Evolutionary conservation across 1,284 basidiomycete species (phyloP).

Genomic region (Ustilago shanxiensis): DNA sequence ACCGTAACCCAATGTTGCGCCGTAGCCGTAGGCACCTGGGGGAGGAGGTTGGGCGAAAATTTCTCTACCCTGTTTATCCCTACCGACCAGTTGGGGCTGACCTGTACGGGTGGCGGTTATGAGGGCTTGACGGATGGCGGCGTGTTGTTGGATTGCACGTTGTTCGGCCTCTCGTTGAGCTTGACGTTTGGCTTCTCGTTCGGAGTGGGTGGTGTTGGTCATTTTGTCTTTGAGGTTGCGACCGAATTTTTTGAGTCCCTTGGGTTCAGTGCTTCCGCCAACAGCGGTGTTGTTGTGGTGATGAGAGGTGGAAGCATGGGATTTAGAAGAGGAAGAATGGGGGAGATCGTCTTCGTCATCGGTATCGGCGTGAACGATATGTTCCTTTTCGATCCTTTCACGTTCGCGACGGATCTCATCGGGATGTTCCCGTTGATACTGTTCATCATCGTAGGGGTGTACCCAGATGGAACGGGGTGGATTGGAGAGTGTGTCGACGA

Average conservation of each 20-base stretch:
- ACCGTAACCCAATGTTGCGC: constrained; percentile 46
- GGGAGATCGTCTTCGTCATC: constrained; percentile 48
- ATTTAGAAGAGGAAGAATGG: neutral
- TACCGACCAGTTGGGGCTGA: constrained; percentile 52
- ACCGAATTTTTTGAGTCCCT: constrained; percentile 58
- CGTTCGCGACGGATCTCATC: constrained; percentile 24
- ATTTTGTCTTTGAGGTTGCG: constrained; percentile 67
- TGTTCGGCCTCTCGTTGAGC: constrained; percentile 51
- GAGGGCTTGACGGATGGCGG: constrained; percentile 39
- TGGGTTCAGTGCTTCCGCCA: constrained; percentile 13
- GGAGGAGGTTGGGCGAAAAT: constrained; percentile 58
- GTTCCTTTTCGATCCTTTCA: constrained; percentile 27
- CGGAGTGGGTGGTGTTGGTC: constrained; percentile 64
- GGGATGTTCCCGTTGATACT: constrained; percentile 46
- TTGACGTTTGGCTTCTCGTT: constrained; percentile 58
- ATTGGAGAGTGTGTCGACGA: constrained; percentile 63
- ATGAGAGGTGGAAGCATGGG: neutral
- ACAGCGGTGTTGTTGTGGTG: neutral
- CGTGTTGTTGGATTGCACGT: constrained; percentile 53
- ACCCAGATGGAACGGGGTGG: constrained; percentile 70
- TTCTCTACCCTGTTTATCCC: constrained; percentile 48
- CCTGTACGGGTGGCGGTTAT: constrained; percentile 43
- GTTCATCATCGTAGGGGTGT: constrained; percentile 64
- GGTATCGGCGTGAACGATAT: constrained; percentile 48
- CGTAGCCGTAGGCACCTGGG: constrained; percentile 35